Evolutionary conservation across 1,139 yeast genomes (phyloP).

Genomic region (Taphrina deformans): DNA sequence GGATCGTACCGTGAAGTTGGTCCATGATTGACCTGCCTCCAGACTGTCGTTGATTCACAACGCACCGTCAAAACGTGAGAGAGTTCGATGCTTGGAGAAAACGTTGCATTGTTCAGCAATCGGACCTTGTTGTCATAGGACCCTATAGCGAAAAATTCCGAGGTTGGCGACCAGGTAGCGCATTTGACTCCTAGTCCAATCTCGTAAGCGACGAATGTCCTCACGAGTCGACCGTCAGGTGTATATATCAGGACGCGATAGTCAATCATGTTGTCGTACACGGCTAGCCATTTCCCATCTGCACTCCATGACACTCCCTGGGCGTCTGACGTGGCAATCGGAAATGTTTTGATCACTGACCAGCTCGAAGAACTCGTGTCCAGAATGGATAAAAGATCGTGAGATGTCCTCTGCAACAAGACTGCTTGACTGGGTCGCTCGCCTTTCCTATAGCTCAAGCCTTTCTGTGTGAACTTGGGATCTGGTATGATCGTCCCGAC

Average conservation of each 20-base stretch:
- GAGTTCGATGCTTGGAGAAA: conserved; percentile 38
- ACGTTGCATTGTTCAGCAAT: conserved; percentile 38
- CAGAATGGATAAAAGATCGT: conserved; percentile 37
- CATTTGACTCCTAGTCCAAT: conserved; percentile 31
- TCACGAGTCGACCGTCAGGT: conserved; percentile 34
- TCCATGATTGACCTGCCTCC: conserved; percentile 36
- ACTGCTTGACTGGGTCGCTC: conserved; percentile 34
- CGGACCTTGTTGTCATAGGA: conserved; percentile 39
- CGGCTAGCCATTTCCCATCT: conserved; percentile 40
- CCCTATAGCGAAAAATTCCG: conserved; percentile 38
- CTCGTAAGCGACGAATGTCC: conserved; percentile 27
- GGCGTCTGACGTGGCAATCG: conserved; percentile 37
- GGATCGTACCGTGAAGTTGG: conserved; percentile 4
- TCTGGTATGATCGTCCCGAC: conserved; percentile 16
- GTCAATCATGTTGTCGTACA: conserved; percentile 37
- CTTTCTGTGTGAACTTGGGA: conserved; percentile 23
- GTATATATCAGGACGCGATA: conserved; percentile 38
- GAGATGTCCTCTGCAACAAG: conserved; percentile 38
- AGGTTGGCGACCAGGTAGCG: conserved; percentile 38
- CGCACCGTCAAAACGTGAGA: conserved; percentile 35
- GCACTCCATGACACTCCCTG: conserved; percentile 40
- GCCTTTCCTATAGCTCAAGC: conserved; percentile 37
- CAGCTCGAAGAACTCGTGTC: conserved; percentile 28
- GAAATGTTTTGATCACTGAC: conserved; percentile 15
- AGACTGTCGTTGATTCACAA: conserved; percentile 33